These are phyloP conservation scores for Amaranthus tricolor DNA, from an alignment of 179 eudicot species.

Conservation along the genomic window DNA sequence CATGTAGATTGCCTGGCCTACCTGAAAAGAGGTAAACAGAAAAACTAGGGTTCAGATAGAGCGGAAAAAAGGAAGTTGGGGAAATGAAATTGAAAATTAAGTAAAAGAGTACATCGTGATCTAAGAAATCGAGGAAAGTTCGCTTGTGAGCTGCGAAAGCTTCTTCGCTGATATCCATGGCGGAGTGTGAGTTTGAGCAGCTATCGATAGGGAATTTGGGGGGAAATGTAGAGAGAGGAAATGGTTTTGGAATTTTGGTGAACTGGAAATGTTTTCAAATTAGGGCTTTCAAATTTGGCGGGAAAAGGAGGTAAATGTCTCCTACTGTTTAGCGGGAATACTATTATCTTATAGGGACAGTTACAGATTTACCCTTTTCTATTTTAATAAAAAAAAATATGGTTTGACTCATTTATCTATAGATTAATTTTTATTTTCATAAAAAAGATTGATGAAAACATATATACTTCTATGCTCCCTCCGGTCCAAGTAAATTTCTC, in stretches of 20 bases:
- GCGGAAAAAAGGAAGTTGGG: not conserved
- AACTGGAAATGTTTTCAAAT: not conserved
- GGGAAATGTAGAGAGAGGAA: conserved; percentile 13
- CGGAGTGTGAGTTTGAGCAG: no score
- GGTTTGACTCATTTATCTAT: no score
- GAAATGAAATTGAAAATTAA: not conserved
- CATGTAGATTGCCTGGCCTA: conserved; percentile 53
- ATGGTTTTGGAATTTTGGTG: not conserved
- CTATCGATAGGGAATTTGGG: not conserved
- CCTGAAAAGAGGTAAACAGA: conserved; percentile 24
- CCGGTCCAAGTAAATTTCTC: no score
- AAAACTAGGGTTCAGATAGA: not conserved
- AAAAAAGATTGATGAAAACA: no score
- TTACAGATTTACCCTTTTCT: no score
- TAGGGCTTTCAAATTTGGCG: conserved; percentile 21
- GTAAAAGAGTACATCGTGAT: conserved; percentile 54
- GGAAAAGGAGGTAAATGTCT: not conserved
- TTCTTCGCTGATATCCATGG: conserved; percentile 90
- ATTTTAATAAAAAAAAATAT: no score
- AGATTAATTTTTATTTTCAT: no score
- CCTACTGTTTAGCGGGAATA: conserved; percentile 15
- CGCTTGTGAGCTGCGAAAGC: conserved; percentile 78
- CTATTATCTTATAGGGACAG: not conserved
- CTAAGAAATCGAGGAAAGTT: conserved; percentile 75
- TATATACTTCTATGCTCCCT: no score